Base-by-base conservation (phyloP, 2,329 filamentous ascomycete genomes). In the Neofusicoccum kwambonambiense region DNA sequence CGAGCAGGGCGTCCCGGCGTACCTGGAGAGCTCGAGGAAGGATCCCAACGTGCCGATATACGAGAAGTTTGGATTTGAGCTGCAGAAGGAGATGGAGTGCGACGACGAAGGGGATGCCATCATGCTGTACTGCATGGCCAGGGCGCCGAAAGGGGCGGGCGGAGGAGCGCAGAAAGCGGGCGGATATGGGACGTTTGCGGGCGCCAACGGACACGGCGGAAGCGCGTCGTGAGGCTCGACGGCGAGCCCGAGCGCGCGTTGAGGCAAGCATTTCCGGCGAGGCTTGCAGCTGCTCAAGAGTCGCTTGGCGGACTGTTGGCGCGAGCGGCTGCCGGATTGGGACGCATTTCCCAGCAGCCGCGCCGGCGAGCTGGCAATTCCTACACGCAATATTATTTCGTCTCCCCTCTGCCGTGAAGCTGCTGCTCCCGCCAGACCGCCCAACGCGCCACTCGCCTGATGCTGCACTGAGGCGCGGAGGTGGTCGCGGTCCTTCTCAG, bases 1-100 rank as follows among this genome's bases (percentile, higher is more conserved):
- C 74, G 75, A 76, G 4, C 87, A 91, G 72, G 84, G 86, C 0
- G 82, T 85, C 70, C 82, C 79, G 63, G 91, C 89, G 70, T 92
- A 92, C 74, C 77, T 92, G 65, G 90, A 92, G 75, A 90, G 88
- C 37, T 89, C 86, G 66, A 85, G 87, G 62, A 85, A 85, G 42
- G 82, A 84, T 66, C 90, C 90, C 0, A 92, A 92, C 70, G 83
- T 90, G 72, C 80, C 83, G 37, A 91, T 92, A 22, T 92, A 92
- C 73, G 84, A 88, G 69, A 83, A 82, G 65, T 84, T 91, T 81
- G 90, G 89, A 4, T 92, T 92, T 74, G 78, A 82, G 71, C 78
- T 89, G 63, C 83, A 82, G 7, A 87, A 83, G 72, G 85, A 89
- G 71, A 88, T 92, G 81, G 80, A 86, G 64, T 91, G 89, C 73